These are phyloP conservation scores for Globisporangium uncinulatum DNA, from an alignment of 352 stramenopile genomes.

Conservation along the genomic window DNA sequence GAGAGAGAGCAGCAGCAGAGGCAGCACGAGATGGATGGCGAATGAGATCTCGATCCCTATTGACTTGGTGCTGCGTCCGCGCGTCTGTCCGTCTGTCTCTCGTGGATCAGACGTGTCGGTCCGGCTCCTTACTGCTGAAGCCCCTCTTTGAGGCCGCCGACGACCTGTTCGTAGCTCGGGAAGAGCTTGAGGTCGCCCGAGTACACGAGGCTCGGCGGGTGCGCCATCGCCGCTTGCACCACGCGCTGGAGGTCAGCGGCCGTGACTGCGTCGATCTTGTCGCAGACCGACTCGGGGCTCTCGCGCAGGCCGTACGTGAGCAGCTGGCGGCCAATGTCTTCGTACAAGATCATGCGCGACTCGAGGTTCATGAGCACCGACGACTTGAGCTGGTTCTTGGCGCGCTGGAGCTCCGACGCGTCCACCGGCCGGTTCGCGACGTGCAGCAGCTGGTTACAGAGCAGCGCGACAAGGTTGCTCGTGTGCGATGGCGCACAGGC, in stretches of 20 bases:
- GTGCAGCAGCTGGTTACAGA: slow-evolving; percentile 92
- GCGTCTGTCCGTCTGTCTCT: neutral
- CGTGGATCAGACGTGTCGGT: neutral
- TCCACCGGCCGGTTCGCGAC: slow-evolving; percentile 78
- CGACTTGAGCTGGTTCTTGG: slow-evolving; percentile 99
- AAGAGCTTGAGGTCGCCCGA: slow-evolving; percentile 74
- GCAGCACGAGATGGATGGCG: neutral
- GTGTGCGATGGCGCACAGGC: slow-evolving; percentile 77
- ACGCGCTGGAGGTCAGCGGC: slow-evolving; percentile 82
- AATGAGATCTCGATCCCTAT: neutral
- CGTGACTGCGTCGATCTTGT: slow-evolving; percentile 87
- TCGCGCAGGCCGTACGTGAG: slow-evolving; percentile 95
- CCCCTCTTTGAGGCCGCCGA: slow-evolving; percentile 68
- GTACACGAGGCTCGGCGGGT: slow-evolving; percentile 80
- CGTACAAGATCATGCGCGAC: slow-evolving; percentile 96
- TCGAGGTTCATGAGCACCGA: slow-evolving; percentile 99
- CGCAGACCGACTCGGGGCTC: slow-evolving; percentile 79
- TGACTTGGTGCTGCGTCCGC: neutral
- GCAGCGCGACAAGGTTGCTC: slow-evolving; percentile 89
- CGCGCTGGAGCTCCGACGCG: slow-evolving; percentile 88
- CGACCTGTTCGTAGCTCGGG: slow-evolving; percentile 79
- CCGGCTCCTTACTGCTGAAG: slow-evolving; percentile 18
- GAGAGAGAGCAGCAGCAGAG: slow-evolving; percentile 1
- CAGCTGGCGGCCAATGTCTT: slow-evolving; percentile 98
- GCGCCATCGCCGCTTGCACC: slow-evolving; percentile 65